Conservation (phyloP, 495 filamentous ascomycete species). For the Letharia columbiana region DNA sequence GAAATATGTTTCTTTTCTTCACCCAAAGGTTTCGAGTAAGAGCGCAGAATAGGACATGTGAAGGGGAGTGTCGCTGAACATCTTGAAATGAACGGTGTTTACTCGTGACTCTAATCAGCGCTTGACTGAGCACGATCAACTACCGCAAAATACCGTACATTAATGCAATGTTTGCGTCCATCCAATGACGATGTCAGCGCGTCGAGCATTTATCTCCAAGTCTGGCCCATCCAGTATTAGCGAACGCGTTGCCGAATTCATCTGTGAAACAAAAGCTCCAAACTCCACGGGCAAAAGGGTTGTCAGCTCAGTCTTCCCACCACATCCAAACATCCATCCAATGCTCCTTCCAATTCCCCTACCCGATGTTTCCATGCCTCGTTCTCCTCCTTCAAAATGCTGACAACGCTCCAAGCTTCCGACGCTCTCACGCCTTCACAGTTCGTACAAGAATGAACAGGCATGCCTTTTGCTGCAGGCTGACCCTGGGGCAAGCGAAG, state of each 20-base stretch:
- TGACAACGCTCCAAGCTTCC: conserved; percentile 63
- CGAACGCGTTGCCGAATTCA: neutral
- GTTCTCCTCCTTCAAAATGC: conserved; percentile 65
- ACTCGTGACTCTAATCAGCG: neutral
- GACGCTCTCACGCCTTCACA: conserved; percentile 27
- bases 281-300: neutral
- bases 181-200: neutral
- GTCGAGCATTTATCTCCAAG: neutral
- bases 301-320: conserved; percentile 30
- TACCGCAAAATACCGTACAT: neutral
- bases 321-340: conserved; percentile 63
- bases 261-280: neutral
- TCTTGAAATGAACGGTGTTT: neutral
- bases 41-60: too few species aligned
- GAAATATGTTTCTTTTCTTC: too few species aligned
- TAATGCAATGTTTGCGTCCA: neutral
- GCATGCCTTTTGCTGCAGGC: neutral
- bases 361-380: conserved; percentile 58
- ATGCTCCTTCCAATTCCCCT: conserved; percentile 54
- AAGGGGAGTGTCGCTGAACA: neutral
- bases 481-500: conserved; percentile 5
- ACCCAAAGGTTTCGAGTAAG: too few species aligned
- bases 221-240: neutral
- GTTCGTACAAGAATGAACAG: conserved; percentile 23
- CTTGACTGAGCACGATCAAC: conserved; percentile 1